Evolutionary conservation across 2,329 filamentous ascomycete genomes (phyloP).

Genomic region (Microcyclospora tardicrescens): DNA sequence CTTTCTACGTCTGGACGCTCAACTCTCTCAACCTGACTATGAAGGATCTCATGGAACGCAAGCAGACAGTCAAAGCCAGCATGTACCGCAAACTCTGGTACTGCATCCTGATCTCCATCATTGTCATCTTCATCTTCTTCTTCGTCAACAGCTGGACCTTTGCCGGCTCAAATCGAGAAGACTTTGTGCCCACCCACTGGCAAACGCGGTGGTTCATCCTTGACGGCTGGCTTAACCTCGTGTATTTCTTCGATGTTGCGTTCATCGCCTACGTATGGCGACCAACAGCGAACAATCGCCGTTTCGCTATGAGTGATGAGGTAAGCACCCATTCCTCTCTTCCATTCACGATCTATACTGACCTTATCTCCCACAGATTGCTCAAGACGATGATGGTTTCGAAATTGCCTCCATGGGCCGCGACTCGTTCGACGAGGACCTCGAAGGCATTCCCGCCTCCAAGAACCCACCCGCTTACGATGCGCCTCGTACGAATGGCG

Average conservation of each 20-base stretch:
- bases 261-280: slow-evolving; percentile 95
- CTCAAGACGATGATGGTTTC: slow-evolving; percentile 96
- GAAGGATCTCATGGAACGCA: slow-evolving; percentile 88
- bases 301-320: slow-evolving; percentile 98
- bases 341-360: slow-evolving; percentile 1
- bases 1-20: slow-evolving; percentile 97
- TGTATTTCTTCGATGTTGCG: slow-evolving; percentile 85
- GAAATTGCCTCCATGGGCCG: slow-evolving; percentile 79
- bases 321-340: slow-evolving; percentile 27
- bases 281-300: slow-evolving; percentile 87
- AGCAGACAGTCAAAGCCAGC: slow-evolving; percentile 79
- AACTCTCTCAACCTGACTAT: slow-evolving; percentile 91
- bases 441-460: slow-evolving; percentile 23
- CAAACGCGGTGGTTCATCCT: slow-evolving; percentile 94
- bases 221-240: slow-evolving; percentile 92
- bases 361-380: slow-evolving; percentile 43
- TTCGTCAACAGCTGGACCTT: slow-evolving; percentile 97
- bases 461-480: slow-evolving; percentile 10
- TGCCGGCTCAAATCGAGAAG: slow-evolving; percentile 67
- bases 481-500: slow-evolving; percentile 1
- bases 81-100: slow-evolving; percentile 99
- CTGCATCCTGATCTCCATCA: slow-evolving; percentile 82
- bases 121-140: slow-evolving; percentile 96
- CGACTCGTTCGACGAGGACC: slow-evolving; percentile 48
- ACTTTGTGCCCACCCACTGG: slow-evolving; percentile 95